These are phyloP conservation scores for Myrica gale DNA, from an alignment of 306 rosid genomes.

Conservation along the genomic window DNA sequence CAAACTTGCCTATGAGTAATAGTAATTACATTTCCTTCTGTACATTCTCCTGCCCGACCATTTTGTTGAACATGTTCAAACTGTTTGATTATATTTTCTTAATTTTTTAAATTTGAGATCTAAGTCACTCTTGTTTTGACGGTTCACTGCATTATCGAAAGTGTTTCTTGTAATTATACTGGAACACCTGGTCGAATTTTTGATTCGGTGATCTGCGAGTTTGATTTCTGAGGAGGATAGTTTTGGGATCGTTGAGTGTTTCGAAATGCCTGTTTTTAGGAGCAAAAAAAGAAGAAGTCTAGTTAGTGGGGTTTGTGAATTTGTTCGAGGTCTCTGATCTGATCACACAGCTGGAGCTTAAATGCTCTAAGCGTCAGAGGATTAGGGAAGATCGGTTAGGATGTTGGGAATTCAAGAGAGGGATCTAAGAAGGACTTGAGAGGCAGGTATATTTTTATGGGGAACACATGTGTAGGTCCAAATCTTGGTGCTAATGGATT, in stretches of 20 bases:
- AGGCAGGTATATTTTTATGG: conserved; percentile 54
- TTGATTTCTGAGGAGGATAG: neutral
- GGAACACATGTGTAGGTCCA: conserved; percentile 91
- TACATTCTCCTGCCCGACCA: neutral
- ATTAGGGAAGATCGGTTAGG: conserved; percentile 27
- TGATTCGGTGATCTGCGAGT: neutral
- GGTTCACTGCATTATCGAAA: neutral
- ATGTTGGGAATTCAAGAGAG: conserved; percentile 28
- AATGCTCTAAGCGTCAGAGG: conserved; percentile 29
- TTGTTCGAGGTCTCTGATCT: conserved; percentile 36
- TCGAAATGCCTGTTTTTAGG: conserved; percentile 9
- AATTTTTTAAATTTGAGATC: neutral
- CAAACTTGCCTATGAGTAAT: neutral
- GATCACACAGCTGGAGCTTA: conserved; percentile 19
- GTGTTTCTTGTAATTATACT: conserved; percentile 1
- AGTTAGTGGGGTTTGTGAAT: conserved; percentile 4
- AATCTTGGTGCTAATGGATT: conserved; percentile 57
- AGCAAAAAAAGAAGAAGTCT: neutral
- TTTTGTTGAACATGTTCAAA: neutral
- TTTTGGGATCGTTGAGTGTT: neutral
- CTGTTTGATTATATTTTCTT: neutral
- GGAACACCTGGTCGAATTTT: no score
- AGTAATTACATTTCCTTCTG: neutral
- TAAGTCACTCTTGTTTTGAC: neutral
- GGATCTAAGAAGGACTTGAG: conserved; percentile 33